These are phyloP conservation scores for Colletotrichum theobromicola DNA, from an alignment of 2,329 filamentous ascomycete species.

Conservation along the genomic window DNA sequence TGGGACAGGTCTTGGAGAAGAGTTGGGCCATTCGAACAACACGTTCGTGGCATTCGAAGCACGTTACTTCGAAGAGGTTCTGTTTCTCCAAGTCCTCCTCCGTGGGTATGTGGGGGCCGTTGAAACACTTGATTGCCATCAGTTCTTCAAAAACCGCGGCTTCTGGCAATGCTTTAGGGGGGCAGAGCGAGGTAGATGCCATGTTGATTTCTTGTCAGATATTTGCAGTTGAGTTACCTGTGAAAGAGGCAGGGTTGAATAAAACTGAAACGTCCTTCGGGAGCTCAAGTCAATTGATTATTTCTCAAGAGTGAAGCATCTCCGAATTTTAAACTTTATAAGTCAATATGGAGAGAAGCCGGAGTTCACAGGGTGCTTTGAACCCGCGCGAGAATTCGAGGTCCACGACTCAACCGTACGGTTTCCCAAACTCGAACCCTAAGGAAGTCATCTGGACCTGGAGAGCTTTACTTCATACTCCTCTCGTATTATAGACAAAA, in stretches of 20 bases:
- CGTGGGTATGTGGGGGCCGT: not conserved
- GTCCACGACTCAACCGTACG: not conserved
- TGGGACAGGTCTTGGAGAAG: not conserved
- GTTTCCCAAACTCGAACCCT: not conserved
- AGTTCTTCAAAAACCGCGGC: not conserved
- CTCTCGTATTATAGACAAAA: no score
- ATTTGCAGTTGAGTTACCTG: not conserved
- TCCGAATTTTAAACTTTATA: not conserved
- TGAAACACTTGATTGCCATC: not conserved
- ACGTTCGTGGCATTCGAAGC: not conserved
- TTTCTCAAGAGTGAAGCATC: no score
- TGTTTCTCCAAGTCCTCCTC: not conserved
- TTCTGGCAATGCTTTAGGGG: not conserved
- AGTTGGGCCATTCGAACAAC: not conserved
- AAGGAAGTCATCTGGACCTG: not conserved
- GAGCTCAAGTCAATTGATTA: accelerated
- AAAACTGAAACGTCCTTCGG: not conserved
- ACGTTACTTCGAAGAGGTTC: not conserved
- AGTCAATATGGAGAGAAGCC: not conserved
- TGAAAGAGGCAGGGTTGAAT: not conserved
- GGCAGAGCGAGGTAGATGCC: not conserved
- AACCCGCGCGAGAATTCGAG: no score
- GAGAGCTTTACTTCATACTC: no score
- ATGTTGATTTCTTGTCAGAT: not conserved
- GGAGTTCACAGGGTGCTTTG: not conserved